Conservation (phyloP, 148 eudicot genomes). For the Chenopodium suecicum region DNA sequence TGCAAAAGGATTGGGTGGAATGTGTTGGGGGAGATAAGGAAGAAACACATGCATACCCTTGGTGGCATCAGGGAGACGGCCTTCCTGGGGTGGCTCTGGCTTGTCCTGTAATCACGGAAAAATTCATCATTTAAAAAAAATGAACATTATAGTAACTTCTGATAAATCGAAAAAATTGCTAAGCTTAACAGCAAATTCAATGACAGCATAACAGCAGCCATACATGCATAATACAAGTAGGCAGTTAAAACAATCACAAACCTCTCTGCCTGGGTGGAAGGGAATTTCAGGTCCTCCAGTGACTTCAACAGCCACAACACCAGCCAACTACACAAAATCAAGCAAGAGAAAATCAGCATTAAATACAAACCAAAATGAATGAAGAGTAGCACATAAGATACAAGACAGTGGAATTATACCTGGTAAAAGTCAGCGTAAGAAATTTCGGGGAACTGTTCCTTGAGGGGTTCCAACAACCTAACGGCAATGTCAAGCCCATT, state of each 20-base stretch:
- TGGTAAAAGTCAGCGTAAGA: slow-evolving; percentile 71
- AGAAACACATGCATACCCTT: slow-evolving; percentile 49
- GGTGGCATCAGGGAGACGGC: slow-evolving; percentile 93
- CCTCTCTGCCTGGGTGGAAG: slow-evolving; percentile 96
- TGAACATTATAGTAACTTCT: neutral
- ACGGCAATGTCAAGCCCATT: slow-evolving; percentile 74
- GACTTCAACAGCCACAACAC: slow-evolving; percentile 91
- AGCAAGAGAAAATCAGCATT: neutral
- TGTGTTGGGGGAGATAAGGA: neutral
- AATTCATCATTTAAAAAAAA: neutral
- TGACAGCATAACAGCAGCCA: neutral
- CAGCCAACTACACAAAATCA: slow-evolving; percentile 60
- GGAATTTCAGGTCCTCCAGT: slow-evolving; percentile 97
- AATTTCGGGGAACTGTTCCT: slow-evolving; percentile 61
- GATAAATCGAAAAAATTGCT: neutral
- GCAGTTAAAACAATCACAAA: slow-evolving; percentile 19
- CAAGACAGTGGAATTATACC: slow-evolving; percentile 28
- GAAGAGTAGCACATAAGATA: neutral
- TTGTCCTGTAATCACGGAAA: slow-evolving; percentile 52
- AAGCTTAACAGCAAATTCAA: neutral
- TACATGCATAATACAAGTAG: neutral
- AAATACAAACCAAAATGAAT: neutral
- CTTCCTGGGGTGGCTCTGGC: slow-evolving; percentile 78
- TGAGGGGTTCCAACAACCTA: slow-evolving; percentile 66
- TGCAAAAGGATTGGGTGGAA: neutral